Conservation (phyloP, 257 asterid genomes). For the Plantago major region DNA sequence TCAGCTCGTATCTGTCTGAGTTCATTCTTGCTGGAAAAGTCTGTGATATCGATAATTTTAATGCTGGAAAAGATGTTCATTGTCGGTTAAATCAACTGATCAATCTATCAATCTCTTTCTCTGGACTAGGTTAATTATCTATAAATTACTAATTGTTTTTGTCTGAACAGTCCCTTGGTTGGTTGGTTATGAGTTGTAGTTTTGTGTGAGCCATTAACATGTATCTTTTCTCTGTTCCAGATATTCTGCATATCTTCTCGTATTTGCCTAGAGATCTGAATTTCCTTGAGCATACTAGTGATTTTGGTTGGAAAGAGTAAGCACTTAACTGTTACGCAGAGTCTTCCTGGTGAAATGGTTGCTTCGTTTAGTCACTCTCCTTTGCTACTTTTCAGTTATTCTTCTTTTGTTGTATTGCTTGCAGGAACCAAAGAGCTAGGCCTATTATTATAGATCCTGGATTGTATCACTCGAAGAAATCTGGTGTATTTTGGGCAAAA, state of each 20-base stretch:
- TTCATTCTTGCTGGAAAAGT: too few species aligned
- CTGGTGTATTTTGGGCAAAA: slow-evolving; percentile 96
- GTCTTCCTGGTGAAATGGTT: slow-evolving; percentile 12
- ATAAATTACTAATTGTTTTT: not conserved
- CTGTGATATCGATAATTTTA: too few species aligned
- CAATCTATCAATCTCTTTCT: not conserved
- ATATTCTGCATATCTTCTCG: slow-evolving; percentile 87
- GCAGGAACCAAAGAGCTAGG: slow-evolving; percentile 77
- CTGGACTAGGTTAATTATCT: not conserved
- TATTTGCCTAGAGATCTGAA: slow-evolving; percentile 96
- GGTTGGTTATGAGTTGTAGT: slow-evolving; percentile 6
- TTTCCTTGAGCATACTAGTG: slow-evolving; percentile 91
- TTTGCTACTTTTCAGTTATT: slow-evolving; percentile 7
- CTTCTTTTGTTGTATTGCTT: slow-evolving; percentile 10
- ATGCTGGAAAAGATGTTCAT: too few species aligned
- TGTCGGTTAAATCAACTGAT: too few species aligned
- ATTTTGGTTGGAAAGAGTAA: slow-evolving; percentile 98
- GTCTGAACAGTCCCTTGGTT: not conserved
- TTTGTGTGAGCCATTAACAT: slow-evolving; percentile 8
- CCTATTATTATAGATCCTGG: slow-evolving; percentile 92
- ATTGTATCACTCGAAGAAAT: slow-evolving; percentile 76
- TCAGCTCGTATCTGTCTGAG: too few species aligned
- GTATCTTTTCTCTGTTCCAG: slow-evolving; percentile 43
- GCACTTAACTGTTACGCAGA: slow-evolving; percentile 20
- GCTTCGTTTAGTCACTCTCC: slow-evolving; percentile 1